Conservation (phyloP, 192 early-diverging fungal species). For the Funneliformis geosporum region DNA sequence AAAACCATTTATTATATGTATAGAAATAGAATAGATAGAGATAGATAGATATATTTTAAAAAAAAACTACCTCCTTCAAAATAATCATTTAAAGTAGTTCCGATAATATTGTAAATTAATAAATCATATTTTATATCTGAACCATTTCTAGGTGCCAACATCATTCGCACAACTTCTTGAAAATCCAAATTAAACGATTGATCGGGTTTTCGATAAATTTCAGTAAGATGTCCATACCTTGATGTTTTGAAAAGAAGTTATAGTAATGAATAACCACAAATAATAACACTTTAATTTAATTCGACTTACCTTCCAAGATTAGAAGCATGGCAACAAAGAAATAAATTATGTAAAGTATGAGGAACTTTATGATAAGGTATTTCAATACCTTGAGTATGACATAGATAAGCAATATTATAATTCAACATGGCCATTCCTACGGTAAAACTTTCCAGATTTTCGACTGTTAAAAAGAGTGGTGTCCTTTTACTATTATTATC, state of each 20-base stretch:
- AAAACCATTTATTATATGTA: background rate
- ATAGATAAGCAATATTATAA: slow-evolving; percentile 61
- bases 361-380: slow-evolving; percentile 47
- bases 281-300: background rate
- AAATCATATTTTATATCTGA: background rate
- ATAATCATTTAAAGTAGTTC: slow-evolving; percentile 20
- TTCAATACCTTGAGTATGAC: slow-evolving; percentile 57
- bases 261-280: background rate
- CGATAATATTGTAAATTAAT: slow-evolving; percentile 1
- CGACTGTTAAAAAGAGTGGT: slow-evolving; percentile 47
- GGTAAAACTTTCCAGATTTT: slow-evolving; percentile 45
- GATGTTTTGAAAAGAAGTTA: background rate
- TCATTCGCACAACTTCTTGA: slow-evolving; percentile 12
- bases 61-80: slow-evolving; percentile 26
- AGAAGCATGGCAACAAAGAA: slow-evolving; percentile 46
- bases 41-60: background rate
- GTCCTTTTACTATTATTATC: slow-evolving; percentile 42
- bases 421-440: slow-evolving; percentile 55
- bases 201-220: slow-evolving; percentile 12
- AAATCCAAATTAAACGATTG: slow-evolving; percentile 29
- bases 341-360: slow-evolving; percentile 53
- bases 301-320: slow-evolving; percentile 50
- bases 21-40: too few species aligned
- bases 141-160: slow-evolving; percentile 9
- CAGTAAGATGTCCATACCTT: slow-evolving; percentile 23